Conservation (phyloP, 2,329 filamentous ascomycete species). For the Iodosphaeria phyllophila region DNA sequence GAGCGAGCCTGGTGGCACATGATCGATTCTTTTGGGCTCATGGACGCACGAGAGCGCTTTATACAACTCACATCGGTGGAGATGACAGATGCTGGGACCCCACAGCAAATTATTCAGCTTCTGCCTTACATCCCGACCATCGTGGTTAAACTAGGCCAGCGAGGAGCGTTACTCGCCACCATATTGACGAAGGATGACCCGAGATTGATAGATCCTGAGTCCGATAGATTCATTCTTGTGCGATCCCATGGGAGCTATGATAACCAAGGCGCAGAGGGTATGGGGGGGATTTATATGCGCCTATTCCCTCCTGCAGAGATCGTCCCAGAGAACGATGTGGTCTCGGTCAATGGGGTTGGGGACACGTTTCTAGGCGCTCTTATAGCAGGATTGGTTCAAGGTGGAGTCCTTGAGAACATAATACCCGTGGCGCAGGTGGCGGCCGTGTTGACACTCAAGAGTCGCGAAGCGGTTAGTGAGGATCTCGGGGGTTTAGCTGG, state of each 20-base stretch:
- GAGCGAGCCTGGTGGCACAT: slow-evolving; percentile 56
- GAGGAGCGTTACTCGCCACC: slow-evolving; percentile 59
- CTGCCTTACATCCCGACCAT: slow-evolving; percentile 77
- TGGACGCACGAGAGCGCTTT: slow-evolving; percentile 54
- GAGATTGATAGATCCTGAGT: slow-evolving; percentile 40
- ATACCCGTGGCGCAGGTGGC: slow-evolving; percentile 69
- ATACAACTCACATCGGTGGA: slow-evolving; percentile 43
- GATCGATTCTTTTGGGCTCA: slow-evolving; percentile 64
- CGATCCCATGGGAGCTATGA: slow-evolving; percentile 34
- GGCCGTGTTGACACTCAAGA: slow-evolving; percentile 61
- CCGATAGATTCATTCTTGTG: slow-evolving; percentile 53
- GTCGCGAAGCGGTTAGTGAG: slow-evolving; percentile 51
- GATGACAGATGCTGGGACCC: slow-evolving; percentile 64
- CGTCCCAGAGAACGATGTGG: slow-evolving; percentile 51
- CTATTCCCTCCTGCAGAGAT: slow-evolving; percentile 47
- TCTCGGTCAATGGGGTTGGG: slow-evolving; percentile 86
- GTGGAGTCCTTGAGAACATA: slow-evolving; percentile 36
- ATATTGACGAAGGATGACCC: slow-evolving; percentile 50
- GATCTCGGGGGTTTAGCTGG: slow-evolving; percentile 30
- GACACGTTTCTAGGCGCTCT: slow-evolving; percentile 81
- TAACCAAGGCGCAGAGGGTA: no score
- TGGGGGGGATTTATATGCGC: slow-evolving; percentile 70
- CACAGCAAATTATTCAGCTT: slow-evolving; percentile 67
- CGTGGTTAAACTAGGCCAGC: slow-evolving; percentile 61
- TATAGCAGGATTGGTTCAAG: slow-evolving; percentile 55